Percentiles rank a stretch among this genome's conserved stretches.
These are phyloP conservation scores for Ampelomyces quisqualis DNA, from an alignment of 2,329 filamentous ascomycete species.

Conservation along the genomic window DNA sequence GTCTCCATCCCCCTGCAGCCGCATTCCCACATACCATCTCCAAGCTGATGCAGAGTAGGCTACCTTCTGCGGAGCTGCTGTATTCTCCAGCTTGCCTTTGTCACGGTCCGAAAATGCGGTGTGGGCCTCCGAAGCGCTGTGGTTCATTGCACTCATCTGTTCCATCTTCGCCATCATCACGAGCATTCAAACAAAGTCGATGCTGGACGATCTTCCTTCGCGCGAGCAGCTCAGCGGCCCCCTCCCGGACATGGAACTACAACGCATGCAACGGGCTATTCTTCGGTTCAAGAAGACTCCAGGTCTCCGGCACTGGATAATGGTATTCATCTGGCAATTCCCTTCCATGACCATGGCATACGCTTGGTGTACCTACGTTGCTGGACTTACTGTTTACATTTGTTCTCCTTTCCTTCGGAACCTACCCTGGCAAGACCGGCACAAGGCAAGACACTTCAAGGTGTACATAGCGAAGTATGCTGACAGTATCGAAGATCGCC, in stretches of 20 bases:
- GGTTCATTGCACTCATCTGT: conserved; percentile 27
- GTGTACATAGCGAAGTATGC: background rate
- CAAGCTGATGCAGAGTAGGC: conserved; percentile 15
- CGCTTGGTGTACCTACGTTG: conserved; percentile 28
- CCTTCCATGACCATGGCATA: conserved; percentile 35
- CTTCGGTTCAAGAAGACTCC: conserved; percentile 27
- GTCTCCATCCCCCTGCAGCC: background rate
- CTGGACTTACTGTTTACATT: conserved; percentile 30
- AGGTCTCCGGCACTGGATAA: conserved; percentile 26
- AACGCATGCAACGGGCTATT: conserved; percentile 22
- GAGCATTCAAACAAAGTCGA: conserved; percentile 30
- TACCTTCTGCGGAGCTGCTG: conserved; percentile 32
- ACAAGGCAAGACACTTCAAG: conserved; percentile 14
- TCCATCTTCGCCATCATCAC: conserved; percentile 35
- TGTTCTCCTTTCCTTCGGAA: conserved; percentile 28
- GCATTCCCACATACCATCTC: no score
- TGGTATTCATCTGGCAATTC: conserved; percentile 37
- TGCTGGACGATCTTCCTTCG: conserved; percentile 30
- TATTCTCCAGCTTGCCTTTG: conserved; percentile 25
- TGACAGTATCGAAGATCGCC: conserved; percentile 21
- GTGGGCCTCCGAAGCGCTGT: conserved; percentile 28
- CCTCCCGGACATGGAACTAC: conserved; percentile 23
- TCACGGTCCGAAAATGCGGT: conserved; percentile 13
- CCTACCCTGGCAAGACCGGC: conserved; percentile 19
- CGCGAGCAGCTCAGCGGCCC: conserved; percentile 17